phyloP scores from a whole-genome alignment of 2,329 filamentous ascomycete genomes.

The Ophioceras dolichostomum region DNA sequence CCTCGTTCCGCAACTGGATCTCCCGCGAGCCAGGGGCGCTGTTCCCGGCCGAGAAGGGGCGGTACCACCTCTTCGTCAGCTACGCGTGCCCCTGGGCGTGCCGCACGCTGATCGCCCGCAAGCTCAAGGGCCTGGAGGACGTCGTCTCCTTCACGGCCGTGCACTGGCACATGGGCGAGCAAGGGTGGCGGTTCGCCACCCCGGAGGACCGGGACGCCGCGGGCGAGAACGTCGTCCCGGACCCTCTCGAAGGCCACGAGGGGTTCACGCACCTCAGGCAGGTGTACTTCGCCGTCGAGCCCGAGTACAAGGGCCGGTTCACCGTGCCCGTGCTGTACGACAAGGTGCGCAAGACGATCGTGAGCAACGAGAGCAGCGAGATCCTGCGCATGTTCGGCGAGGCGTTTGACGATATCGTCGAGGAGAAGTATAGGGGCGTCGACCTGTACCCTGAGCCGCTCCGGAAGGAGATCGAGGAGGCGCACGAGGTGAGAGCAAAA shows the following conservation, averaged over 20 bases:
- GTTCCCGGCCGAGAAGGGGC: slow-evolving; percentile 74
- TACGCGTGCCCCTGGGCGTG: slow-evolving; percentile 95
- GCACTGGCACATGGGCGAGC: slow-evolving; percentile 73
- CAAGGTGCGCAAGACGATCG: slow-evolving; percentile 61
- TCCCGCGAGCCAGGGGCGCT: slow-evolving; percentile 57
- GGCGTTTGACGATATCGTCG: slow-evolving; percentile 64
- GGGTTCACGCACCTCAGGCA: slow-evolving; percentile 59
- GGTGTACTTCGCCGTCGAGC: slow-evolving; percentile 66
- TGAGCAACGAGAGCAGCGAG: slow-evolving; percentile 86
- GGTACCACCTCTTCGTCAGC: slow-evolving; percentile 91
- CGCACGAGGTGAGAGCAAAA: slow-evolving; percentile 45
- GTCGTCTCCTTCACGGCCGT: slow-evolving; percentile 71
- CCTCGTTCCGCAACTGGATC: slow-evolving; percentile 72
- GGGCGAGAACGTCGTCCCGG: slow-evolving; percentile 52
- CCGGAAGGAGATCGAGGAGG: slow-evolving; percentile 57
- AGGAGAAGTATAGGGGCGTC: slow-evolving; percentile 43
- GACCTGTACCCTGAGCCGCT: slow-evolving; percentile 57
- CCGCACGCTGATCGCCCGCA: slow-evolving; percentile 73
- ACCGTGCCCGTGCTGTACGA: slow-evolving; percentile 85
- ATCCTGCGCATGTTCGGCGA: slow-evolving; percentile 84
- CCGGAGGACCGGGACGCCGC: slow-evolving; percentile 38
- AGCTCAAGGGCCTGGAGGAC: slow-evolving; percentile 85
- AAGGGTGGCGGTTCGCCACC: slow-evolving; percentile 73
- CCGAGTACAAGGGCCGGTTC: slow-evolving; percentile 64
- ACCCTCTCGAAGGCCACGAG: slow-evolving; percentile 59